Conservation (phyloP, 305 asterid species). For the Striga hermonthica region DNA sequence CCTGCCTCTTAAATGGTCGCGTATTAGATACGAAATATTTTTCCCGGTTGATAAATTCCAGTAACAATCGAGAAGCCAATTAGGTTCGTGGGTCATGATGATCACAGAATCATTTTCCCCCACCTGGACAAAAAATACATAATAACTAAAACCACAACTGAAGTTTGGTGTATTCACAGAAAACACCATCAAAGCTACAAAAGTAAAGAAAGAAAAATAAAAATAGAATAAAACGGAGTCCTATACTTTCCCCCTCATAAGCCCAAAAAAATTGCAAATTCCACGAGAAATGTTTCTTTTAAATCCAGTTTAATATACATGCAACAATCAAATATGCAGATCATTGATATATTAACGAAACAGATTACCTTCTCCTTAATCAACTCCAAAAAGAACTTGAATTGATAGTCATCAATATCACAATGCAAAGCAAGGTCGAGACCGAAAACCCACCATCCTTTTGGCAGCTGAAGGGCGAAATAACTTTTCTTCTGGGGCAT, state of each 20-base stretch:
- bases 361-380: conserved; percentile 70
- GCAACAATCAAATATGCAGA: too few relatives aligned
- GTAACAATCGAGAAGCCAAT: conserved; percentile 96
- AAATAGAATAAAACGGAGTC: too few relatives aligned
- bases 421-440: conserved; percentile 95
- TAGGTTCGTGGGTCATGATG: conserved; percentile 97
- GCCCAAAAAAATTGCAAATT: too few relatives aligned
- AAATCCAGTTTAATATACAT: too few relatives aligned
- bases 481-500: conserved; percentile 99
- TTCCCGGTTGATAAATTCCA: conserved; percentile 76
- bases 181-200: too few relatives aligned
- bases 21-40: conserved; percentile 69
- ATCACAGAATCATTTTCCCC: conserved; percentile 80
- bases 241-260: too few relatives aligned
- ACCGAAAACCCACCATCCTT: conserved; percentile 99
- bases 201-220: too few relatives aligned
- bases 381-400: conserved; percentile 89
- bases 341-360: too few relatives aligned
- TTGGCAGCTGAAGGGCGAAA: conserved; percentile 96
- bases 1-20: conserved; percentile 78
- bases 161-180: too few relatives aligned
- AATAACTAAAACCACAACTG: background rate
- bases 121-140: conserved; percentile 48
- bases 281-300: too few relatives aligned
- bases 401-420: conserved; percentile 90